These are phyloP conservation scores for Ephemerocybe angulata DNA, from an alignment of 768 basidiomycete genomes.

Conservation along the genomic window DNA sequence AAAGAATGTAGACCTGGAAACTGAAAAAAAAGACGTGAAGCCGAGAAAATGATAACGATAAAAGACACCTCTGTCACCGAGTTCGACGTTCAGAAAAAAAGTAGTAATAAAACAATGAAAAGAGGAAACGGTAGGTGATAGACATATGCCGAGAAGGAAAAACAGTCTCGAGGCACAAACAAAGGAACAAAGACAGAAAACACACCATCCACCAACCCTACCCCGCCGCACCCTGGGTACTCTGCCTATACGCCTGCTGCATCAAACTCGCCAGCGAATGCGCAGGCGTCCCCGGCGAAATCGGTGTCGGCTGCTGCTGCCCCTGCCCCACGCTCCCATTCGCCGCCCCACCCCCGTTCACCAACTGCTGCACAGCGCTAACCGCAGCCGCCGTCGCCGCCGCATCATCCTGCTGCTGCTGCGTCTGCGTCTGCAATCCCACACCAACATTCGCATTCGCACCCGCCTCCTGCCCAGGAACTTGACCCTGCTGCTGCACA, in stretches of 20 bases:
- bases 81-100: too few relatives aligned
- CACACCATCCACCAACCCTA: background rate
- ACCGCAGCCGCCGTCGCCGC: too few relatives aligned
- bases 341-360: background rate
- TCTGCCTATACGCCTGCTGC: too few relatives aligned
- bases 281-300: constrained; percentile 10
- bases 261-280: constrained; percentile 66
- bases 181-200: background rate
- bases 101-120: too few relatives aligned
- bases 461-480: too few relatives aligned
- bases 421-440: background rate
- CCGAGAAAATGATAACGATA: too few relatives aligned
- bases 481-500: too few relatives aligned
- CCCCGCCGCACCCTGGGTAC: constrained; percentile 27
- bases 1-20: too few relatives aligned
- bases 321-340: too few relatives aligned
- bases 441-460: too few relatives aligned
- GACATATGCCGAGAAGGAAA: constrained; percentile 1
- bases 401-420: background rate
- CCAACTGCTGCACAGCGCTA: background rate
- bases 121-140: constrained; percentile 6
- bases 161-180: background rate
- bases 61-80: too few relatives aligned
- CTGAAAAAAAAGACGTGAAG: too few relatives aligned
- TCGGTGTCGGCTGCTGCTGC: constrained; percentile 4